Evolutionary conservation across 225 moss, liverwort and hornwort species (phyloP).

Genomic region (Pseudoscleropodium purum): DNA sequence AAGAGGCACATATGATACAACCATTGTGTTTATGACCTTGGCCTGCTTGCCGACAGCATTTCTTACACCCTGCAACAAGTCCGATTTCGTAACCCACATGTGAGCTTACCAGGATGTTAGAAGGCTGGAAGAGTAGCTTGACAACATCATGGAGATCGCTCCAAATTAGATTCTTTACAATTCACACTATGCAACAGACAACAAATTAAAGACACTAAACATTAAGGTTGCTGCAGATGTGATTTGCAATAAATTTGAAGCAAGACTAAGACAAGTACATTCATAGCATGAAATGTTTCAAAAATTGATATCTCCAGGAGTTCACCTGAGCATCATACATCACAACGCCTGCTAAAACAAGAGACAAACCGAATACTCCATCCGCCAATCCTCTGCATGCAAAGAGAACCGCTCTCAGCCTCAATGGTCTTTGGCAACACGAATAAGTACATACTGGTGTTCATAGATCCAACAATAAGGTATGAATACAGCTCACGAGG

Average conservation of each 20-base stretch:
- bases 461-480: neutral
- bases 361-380: constrained; percentile 68
- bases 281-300: neutral
- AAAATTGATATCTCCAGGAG: neutral
- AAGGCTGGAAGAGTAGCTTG: neutral
- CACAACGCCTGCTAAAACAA: constrained; percentile 61
- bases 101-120: neutral
- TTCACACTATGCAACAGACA: neutral
- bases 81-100: neutral
- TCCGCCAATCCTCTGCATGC: constrained; percentile 74
- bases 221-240: neutral
- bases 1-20: constrained; percentile 40
- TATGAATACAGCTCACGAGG: neutral
- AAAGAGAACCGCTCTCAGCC: neutral
- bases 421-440: neutral
- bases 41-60: constrained; percentile 94
- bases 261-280: neutral
- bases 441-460: neutral
- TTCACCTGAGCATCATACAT: constrained; percentile 99
- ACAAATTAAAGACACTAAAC: neutral
- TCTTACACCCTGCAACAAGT: constrained; percentile 71
- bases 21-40: constrained; percentile 80
- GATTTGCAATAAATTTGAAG: neutral
- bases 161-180: neutral
- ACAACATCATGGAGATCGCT: neutral